A percentile compares a stretch with the other conserved stretches of the same genome.
phyloP scores from a whole-genome alignment of 2,329 filamentous ascomycete genomes.

The Phyllachora maydis region DNA sequence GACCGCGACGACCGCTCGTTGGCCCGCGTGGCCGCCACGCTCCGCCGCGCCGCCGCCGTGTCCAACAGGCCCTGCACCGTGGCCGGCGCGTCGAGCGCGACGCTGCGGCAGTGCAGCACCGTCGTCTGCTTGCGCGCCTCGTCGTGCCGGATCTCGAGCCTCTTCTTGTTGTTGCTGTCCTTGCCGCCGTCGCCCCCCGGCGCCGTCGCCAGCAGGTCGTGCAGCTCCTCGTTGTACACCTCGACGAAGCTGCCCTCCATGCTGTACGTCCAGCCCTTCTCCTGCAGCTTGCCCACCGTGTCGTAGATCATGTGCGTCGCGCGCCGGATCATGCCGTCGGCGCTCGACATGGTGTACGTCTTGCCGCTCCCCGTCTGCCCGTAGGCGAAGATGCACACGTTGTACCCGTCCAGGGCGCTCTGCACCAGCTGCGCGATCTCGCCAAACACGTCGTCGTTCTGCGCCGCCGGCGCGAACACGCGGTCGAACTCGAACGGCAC shows the following conservation, averaged over 20 bases:
- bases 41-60: conserved; percentile 68
- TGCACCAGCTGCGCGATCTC: conserved; percentile 96
- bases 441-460: conserved; percentile 77
- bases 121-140: conserved; percentile 60
- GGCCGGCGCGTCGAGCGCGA: conserved; percentile 56
- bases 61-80: conserved; percentile 64
- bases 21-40: conserved; percentile 89
- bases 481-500: conserved; percentile 84
- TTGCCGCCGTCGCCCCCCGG: too few relatives aligned
- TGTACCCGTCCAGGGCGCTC: conserved; percentile 90
- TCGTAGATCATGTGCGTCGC: conserved; percentile 89
- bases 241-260: conserved; percentile 95
- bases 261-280: conserved; percentile 84
- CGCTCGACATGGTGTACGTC: conserved; percentile 84
- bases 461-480: conserved; percentile 59
- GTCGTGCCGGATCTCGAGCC: conserved; percentile 80
- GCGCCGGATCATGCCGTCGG: conserved; percentile 85
- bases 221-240: conserved; percentile 94
- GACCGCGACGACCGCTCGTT: conserved; percentile 89
- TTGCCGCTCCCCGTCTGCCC: conserved; percentile 95
- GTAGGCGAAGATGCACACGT: conserved; percentile 97
- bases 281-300: conserved; percentile 61
- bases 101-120: conserved; percentile 60
- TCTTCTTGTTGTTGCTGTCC: conserved; percentile 56
- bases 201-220: conserved; percentile 52